phyloP scores from a whole-genome alignment of 371 early-diverging fungal species.

The Coemansia sp. region DNA sequence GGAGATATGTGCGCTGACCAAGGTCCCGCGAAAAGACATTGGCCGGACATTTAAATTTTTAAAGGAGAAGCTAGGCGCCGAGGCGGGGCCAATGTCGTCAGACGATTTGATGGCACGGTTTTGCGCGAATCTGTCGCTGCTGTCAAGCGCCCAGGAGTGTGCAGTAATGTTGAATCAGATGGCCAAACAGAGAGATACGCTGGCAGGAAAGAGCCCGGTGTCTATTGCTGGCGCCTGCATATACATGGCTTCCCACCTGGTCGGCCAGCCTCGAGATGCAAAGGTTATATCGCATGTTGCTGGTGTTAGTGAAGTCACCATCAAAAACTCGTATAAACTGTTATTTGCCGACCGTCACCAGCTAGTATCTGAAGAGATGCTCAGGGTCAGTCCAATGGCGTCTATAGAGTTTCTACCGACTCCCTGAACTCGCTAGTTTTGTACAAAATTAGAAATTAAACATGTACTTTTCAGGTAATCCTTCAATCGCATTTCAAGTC shows the following conservation, averaged over 20 bases:
- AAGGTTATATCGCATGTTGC: constrained; percentile 79
- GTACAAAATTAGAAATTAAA: background rate
- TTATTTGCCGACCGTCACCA: constrained; percentile 63
- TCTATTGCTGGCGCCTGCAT: constrained; percentile 92
- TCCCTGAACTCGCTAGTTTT: background rate
- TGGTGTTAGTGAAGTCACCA: constrained; percentile 90
- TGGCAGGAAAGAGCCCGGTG: constrained; percentile 90
- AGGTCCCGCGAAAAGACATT: constrained; percentile 93
- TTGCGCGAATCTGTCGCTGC: constrained; percentile 76
- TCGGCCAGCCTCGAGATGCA: constrained; percentile 64
- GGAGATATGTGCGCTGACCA: constrained; percentile 94
- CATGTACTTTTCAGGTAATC: background rate
- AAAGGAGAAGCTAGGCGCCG: constrained; percentile 65
- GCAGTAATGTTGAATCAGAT: constrained; percentile 71
- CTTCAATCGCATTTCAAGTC: background rate
- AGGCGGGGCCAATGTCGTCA: constrained; percentile 62
- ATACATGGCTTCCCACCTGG: constrained; percentile 78
- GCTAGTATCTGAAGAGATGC: constrained; percentile 57
- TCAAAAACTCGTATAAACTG: constrained; percentile 79
- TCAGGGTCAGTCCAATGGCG: constrained; percentile 30
- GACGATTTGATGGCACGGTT: constrained; percentile 85
- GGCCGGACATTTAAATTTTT: constrained; percentile 84
- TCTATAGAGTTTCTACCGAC: constrained; percentile 28
- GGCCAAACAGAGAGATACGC: constrained; percentile 72
- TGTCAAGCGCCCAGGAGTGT: constrained; percentile 69